A percentile compares a stretch with the other conserved stretches of the same genome.
Conservation (phyloP, 2,329 filamentous ascomycete species). For the Thelonectria blattea region DNA sequence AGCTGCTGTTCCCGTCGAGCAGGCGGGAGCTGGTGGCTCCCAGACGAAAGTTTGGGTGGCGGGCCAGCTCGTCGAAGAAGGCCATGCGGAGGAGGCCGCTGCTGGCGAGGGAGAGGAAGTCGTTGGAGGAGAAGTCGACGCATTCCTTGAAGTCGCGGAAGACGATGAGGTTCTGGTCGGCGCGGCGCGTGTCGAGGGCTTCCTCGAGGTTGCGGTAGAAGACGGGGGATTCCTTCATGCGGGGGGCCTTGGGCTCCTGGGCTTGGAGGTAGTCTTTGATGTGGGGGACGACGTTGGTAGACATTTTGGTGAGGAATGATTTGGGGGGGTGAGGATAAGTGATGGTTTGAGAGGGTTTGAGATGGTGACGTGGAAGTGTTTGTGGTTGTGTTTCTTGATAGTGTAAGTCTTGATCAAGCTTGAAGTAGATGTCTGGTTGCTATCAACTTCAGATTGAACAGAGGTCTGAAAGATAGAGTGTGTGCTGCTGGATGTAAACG, state of each 20-base stretch:
- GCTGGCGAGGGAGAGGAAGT: conserved; percentile 65
- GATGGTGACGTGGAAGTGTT: too few relatives aligned
- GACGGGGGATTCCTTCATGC: conserved; percentile 13
- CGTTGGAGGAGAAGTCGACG: conserved; percentile 68
- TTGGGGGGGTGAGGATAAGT: not conserved
- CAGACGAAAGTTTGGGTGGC: conserved; percentile 48
- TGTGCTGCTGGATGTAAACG: not conserved
- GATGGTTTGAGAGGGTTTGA: too few relatives aligned
- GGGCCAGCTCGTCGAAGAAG: conserved; percentile 55
- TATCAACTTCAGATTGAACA: not conserved
- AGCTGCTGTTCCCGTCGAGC: conserved; percentile 68
- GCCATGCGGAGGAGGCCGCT: conserved; percentile 52
- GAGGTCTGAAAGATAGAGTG: not conserved
- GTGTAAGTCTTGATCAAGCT: not conserved
- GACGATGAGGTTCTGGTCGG: conserved; percentile 36
- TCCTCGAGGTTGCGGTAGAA: conserved; percentile 42
- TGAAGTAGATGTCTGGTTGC: not conserved
- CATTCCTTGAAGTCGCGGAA: conserved; percentile 9
- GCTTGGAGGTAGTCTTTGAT: conserved; percentile 23
- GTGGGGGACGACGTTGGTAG: conserved; percentile 18
- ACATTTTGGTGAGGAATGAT: conserved; percentile 4
- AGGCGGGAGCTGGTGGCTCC: conserved; percentile 65
- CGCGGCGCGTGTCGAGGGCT: conserved; percentile 38
- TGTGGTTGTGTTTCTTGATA: too few relatives aligned
- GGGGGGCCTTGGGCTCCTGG: conserved; percentile 13